Percentiles rank a stretch among this genome's conserved stretches.
These are phyloP conservation scores for Podaxis sp. DNA, from an alignment of 768 basidiomycete genomes.

Conservation along the genomic window DNA sequence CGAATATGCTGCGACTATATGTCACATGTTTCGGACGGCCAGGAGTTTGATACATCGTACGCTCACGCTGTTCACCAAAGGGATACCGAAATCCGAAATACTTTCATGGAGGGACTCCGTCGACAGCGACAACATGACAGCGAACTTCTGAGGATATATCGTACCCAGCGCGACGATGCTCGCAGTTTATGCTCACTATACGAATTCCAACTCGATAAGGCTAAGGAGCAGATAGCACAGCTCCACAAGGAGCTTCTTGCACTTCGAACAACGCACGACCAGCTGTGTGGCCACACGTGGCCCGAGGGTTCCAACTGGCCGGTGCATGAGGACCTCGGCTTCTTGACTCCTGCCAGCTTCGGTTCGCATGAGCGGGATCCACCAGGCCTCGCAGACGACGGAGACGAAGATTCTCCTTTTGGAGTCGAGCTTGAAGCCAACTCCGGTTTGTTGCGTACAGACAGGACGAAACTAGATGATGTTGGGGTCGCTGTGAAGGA, in stretches of 20 bases:
- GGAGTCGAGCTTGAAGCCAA: background rate
- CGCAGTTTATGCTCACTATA: slow-evolving; percentile 8
- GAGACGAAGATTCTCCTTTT: background rate
- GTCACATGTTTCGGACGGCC: slow-evolving; percentile 14
- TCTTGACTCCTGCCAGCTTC: background rate
- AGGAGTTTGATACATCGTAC: slow-evolving; percentile 10
- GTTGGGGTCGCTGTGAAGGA: background rate
- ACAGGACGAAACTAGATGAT: background rate
- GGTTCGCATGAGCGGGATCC: background rate
- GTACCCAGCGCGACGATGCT: slow-evolving; percentile 22
- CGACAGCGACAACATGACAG: slow-evolving; percentile 17
- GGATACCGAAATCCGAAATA: slow-evolving; percentile 9
- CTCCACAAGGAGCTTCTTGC: slow-evolving; percentile 23
- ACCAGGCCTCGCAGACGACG: background rate
- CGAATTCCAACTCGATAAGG: slow-evolving; percentile 15
- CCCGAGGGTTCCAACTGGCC: background rate
- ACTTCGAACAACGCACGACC: slow-evolving; percentile 21
- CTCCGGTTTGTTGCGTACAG: background rate
- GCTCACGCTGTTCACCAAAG: slow-evolving; percentile 14
- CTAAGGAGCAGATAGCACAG: slow-evolving; percentile 18
- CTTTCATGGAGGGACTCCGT: slow-evolving; percentile 18
- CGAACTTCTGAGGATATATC: slow-evolving; percentile 17
- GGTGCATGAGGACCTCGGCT: background rate
- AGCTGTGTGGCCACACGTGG: slow-evolving; percentile 1
- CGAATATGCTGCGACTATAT: slow-evolving; percentile 16